Conservation (phyloP, 2,329 filamentous ascomycete genomes). For the Colletotrichum abscissum region DNA sequence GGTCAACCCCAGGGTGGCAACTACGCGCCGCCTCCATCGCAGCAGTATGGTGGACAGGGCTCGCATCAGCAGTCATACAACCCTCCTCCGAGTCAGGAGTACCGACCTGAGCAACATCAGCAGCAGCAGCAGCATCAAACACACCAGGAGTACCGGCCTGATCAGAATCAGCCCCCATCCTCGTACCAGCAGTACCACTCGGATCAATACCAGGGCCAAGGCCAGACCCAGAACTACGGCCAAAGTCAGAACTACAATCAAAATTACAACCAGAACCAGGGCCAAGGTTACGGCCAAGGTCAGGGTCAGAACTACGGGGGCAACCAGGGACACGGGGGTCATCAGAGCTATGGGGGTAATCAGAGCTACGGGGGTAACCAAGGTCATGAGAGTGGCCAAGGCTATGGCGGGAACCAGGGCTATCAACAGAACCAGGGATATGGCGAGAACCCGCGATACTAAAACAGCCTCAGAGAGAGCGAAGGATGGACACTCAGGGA, state of each 20-base stretch:
- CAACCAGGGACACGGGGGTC: conserved; percentile 32
- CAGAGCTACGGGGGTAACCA: conserved; percentile 30
- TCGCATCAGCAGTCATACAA: conserved; percentile 42
- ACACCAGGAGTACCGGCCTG: conserved; percentile 35
- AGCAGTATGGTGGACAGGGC: conserved; percentile 36
- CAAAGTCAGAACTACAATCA: conserved; percentile 21
- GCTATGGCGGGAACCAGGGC: conserved; percentile 38
- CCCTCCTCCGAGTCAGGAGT: conserved; percentile 37
- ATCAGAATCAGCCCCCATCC: conserved; percentile 29
- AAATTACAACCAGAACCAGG: conserved; percentile 31
- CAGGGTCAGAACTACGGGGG: conserved; percentile 26
- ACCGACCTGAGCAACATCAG: conserved; percentile 27
- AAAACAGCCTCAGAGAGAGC: background rate
- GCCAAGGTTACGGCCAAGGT: background rate
- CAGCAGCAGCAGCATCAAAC: conserved; percentile 19
- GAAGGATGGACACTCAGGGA: too few relatives aligned
- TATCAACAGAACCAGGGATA: conserved; percentile 33
- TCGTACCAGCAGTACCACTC: conserved; percentile 37
- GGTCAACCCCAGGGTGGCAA: conserved; percentile 39
- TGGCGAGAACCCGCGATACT: conserved; percentile 41
- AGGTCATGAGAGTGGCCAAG: conserved; percentile 28
- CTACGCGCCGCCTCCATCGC: conserved; percentile 34
- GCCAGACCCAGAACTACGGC: conserved; percentile 30
- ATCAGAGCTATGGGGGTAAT: conserved; percentile 30
- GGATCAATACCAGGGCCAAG: conserved; percentile 26